Evolutionary conservation across 495 filamentous ascomycete species (phyloP), one percentile per base, ranked within the genome.

Genomic region (Talaromyces trachyspermus): DNA sequence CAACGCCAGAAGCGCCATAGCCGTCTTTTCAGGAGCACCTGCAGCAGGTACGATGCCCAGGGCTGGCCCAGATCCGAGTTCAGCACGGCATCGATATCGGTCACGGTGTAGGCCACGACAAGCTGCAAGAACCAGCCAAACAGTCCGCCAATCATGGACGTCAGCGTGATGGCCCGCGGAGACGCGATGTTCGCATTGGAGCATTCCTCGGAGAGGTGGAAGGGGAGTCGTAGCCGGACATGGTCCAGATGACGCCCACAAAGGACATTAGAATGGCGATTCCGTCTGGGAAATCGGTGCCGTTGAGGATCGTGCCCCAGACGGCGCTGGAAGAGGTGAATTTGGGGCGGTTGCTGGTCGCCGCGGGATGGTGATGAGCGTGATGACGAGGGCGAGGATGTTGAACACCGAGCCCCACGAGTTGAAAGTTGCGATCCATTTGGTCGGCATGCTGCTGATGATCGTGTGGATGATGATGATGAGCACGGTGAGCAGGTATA

Each of bases 151-250:
- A 83, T 65, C 1, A 64, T 78, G 6, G 77, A 77, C 9, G 85
- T 89, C 55, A 89, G 66, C 19, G 88, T 75, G 49, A 89, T 89
- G n/a, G 85, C 84, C 10, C 85, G 74, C 0, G 85, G 85, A 1
- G 84, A 80, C 26, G 85, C 85, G 42, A 88, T 63, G 45, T 81
- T 80, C 23, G 85, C 85, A 55, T 89, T 89, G 37, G 79, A 81
- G 60, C 85, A 89, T 58, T 89, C 85, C 50, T 89, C 85, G 26
- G 77, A 77, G 18, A 89, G 61, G 61, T 89, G 85, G 57, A 89
- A 89, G 84, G 80, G 0, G 78, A 77, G 58, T 89, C 85, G 58
- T 86, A 87, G 25, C 83, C 79, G 24, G 68, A 73, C 78, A 82
- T 82, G 12, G 76, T 80, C 77, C 77, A 80, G 53, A 82, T 74